phyloP scores from a whole-genome alignment of 2,329 filamentous ascomycete genomes.

The Periconia sp. region DNA sequence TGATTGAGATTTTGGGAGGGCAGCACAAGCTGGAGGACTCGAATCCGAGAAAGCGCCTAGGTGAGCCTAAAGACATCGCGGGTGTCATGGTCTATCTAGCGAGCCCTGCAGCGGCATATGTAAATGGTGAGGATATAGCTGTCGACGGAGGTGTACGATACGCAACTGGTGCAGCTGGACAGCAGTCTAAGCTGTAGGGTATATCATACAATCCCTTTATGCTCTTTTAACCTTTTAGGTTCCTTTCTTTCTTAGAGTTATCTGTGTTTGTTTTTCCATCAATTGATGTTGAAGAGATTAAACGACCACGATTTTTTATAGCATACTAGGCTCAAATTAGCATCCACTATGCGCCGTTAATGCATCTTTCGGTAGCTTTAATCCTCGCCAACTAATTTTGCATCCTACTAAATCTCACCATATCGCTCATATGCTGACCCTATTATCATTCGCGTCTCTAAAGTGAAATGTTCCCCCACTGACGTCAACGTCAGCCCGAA shows the following conservation, averaged over 20 bases:
- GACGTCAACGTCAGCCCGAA: conserved; percentile 33
- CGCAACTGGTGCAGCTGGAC: conserved; percentile 24
- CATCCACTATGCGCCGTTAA: conserved; percentile 7
- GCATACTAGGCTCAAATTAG: too few species aligned
- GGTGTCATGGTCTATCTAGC: conserved; percentile 40
- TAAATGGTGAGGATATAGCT: conserved; percentile 37
- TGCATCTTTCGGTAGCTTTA: conserved; percentile 19
- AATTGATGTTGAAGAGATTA: too few species aligned
- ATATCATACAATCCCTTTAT: background rate
- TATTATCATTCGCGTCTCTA: conserved; percentile 18
- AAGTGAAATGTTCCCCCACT: conserved; percentile 31
- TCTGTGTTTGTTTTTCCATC: too few species aligned
- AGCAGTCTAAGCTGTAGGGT: conserved; percentile 28
- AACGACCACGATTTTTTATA: too few species aligned
- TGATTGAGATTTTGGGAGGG: conserved; percentile 42
- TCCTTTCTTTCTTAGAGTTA: too few species aligned
- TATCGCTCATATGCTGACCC: conserved; percentile 31
- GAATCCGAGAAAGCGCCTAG: conserved; percentile 36
- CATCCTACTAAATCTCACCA: conserved; percentile 36
- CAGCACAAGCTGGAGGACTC: conserved; percentile 43
- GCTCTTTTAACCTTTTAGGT: too few species aligned
- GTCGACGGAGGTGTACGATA: conserved; percentile 35
- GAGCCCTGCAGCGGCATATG: conserved; percentile 30
- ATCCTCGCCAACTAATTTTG: conserved; percentile 27
- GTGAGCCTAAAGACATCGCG: conserved; percentile 40